Evolutionary conservation across 2,329 filamentous ascomycete species (phyloP), one percentile per base, ranked within the genome.

Genomic region (Bipolaris victoriae): DNA sequence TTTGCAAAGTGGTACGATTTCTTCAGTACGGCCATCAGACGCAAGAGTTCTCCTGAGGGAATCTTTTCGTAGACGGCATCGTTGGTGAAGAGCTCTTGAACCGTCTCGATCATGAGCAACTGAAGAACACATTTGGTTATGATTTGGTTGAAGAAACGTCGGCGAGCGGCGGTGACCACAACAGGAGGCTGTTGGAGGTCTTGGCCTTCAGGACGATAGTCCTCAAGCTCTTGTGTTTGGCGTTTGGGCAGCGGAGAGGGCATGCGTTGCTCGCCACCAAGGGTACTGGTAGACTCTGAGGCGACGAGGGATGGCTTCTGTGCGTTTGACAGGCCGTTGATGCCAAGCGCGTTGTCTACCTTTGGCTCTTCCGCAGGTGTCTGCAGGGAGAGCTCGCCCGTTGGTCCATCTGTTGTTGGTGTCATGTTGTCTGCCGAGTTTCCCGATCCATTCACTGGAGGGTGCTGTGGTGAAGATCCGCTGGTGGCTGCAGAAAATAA

Each of bases 41-140:
- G 88, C 18, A 99, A 83, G 0, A 99, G 86, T 73, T 98, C 92
- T 9, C 86, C 81, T 0, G 92, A 97, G 0, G 95, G 96, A 37
- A 99, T 99, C 74, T 96, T 88, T 5, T 88, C 84, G 74, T 99
- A 99, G 15, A 99, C 96, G 1, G 90, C 87, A 73, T 98, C 93
- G 76, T 98, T 99, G 67, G 92, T 96, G 81, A 99, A 99, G 47
- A 99, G 87, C 77, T 99, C 96, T 71, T 96, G 96, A 40, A 99
- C 96, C 0, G 96, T 99, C 77, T 99, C 96, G 68, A 99, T 99
- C 92, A 99, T 99, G 63, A 99, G 87, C 2, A 99, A 86, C 77
- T 99, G 96, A 7, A 99, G 82, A 3, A 99, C 96, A 74, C 95
- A 99, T 65, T 96, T 94, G 13, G 94, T 97, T 77, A 99, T 99